A percentile compares a stretch with the other conserved stretches of the same genome.
phyloP scores from a whole-genome alignment of 2,329 filamentous ascomycete species.

The Talaromyces sp. region DNA sequence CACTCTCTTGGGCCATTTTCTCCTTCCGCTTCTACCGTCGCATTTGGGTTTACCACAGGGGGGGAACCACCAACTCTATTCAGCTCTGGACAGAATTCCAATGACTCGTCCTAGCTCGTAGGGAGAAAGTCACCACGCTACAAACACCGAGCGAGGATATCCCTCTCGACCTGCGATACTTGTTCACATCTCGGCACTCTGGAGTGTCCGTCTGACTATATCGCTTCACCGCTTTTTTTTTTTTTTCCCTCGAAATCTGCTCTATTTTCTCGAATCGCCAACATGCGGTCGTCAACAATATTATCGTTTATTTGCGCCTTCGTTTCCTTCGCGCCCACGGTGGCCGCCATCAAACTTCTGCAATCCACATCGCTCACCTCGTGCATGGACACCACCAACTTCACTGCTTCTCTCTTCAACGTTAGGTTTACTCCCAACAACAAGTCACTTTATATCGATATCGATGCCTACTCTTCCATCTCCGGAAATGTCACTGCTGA shows the following conservation, averaged over 20 bases:
- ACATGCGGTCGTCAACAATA: constrained; percentile 30
- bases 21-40: background rate
- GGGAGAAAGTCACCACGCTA: constrained; percentile 5
- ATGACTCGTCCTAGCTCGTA: constrained; percentile 5
- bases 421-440: constrained; percentile 64
- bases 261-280: background rate
- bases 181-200: background rate
- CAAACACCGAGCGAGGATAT: background rate
- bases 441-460: constrained; percentile 65
- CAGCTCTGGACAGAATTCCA: constrained; percentile 2
- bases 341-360: constrained; percentile 63
- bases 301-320: constrained; percentile 35
- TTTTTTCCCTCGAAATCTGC: background rate
- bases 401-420: constrained; percentile 84
- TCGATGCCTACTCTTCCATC: constrained; percentile 79
- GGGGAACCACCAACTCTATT: background rate
- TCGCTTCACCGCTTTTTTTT: background rate
- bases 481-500: constrained; percentile 77
- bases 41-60: background rate
- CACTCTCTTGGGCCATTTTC: background rate
- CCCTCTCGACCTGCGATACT: background rate
- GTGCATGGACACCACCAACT: constrained; percentile 78
- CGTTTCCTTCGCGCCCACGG: constrained; percentile 41
- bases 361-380: constrained; percentile 78
- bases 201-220: constrained; percentile 2